A percentile compares a stretch with the other conserved stretches of the same genome.
Evolutionary conservation across 164 flowering plant genomes (phyloP).

Genomic region (Annona cherimola): DNA sequence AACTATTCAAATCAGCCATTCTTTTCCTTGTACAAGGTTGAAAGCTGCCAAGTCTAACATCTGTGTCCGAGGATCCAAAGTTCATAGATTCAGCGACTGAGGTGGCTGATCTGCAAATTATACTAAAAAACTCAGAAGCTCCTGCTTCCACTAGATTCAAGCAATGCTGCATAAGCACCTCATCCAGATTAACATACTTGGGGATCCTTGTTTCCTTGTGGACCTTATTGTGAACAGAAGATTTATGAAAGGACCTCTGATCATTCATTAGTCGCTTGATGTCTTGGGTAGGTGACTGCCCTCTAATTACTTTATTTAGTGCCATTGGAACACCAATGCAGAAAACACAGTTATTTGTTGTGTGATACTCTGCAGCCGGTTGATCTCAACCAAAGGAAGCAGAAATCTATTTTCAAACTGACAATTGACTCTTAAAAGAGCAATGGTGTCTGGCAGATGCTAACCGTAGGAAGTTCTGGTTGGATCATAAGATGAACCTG

Average conservation of each 20-base stretch:
- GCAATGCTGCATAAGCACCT: slow-evolving; percentile 53
- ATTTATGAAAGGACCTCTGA: slow-evolving; percentile 22
- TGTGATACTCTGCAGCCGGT: not conserved
- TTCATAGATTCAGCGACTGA: slow-evolving; percentile 27
- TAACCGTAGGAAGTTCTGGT: not conserved
- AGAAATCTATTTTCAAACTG: not conserved
- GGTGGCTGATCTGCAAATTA: slow-evolving; percentile 19
- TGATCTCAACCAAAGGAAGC: not conserved
- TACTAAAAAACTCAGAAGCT: slow-evolving; percentile 30
- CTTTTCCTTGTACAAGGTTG: slow-evolving; percentile 15
- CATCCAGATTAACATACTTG: slow-evolving; percentile 48
- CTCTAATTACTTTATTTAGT: slow-evolving; percentile 18
- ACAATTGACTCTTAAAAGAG: not conserved
- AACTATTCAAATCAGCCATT: slow-evolving; percentile 19
- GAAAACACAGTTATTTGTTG: slow-evolving; percentile 18
- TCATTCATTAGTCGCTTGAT: slow-evolving; percentile 17
- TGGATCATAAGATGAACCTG: not conserved
- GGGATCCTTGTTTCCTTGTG: slow-evolving; percentile 35
- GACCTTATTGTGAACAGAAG: slow-evolving; percentile 20
- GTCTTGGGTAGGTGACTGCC: slow-evolving; percentile 20
- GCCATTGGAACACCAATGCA: slow-evolving; percentile 17
- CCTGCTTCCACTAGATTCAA: slow-evolving; percentile 46
- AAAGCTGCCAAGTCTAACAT: slow-evolving; percentile 23
- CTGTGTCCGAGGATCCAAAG: slow-evolving; percentile 28
- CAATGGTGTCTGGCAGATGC: not conserved